Base-by-base conservation (phyloP, 768 basidiomycete genomes). In the Lentinula edodes region DNA sequence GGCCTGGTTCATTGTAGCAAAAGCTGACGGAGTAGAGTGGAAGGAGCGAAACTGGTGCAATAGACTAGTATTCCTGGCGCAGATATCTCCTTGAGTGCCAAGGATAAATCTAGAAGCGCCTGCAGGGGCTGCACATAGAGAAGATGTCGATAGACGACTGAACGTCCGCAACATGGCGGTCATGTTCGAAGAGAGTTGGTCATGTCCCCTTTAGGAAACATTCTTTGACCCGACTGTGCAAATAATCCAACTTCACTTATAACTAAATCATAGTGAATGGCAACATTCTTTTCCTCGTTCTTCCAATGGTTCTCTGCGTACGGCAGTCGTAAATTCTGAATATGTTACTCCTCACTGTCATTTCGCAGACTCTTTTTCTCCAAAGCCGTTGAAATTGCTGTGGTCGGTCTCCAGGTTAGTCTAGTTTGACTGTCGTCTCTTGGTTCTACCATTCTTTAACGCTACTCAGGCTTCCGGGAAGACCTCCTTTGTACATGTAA, bases 401-500 rank as follows among this genome's bases (percentile, higher is more conserved):
- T 89, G n/a, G 84, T 89, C 42, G 87, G 87, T 45, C 70, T 89
- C 43, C 87, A 88, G 76, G 87, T 82, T 32, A 62, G 61, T 48
- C 57, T 52, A 54, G 39, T 55, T 18, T 39, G 39, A 58, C 35
- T n/a, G 50, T 45, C 58, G 56, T 54, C 23, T 41, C 15, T 56
- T 18, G 34, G 39, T 55, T 61, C 36, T 6, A n/a, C 63, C 48
- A 32, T n/a, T 54, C 50, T 54, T 60, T 52, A 61, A 54, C 36
- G 20, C 42, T 38, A 16, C 20, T 38, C 62, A 96, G 92, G 93
- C 94, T 3, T 95, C 93, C 2, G 95, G 95, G 50, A 96, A 97
- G 78, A 96, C 95, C 3, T 94, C 92, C 9, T 91, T 97, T 58
- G 92, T 95, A 34, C 94, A 96, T 70, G 90, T 95, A 10, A 85